These are phyloP conservation scores for Solanum etuberosum DNA, from an alignment of 257 asterid genomes.

Conservation along the genomic window DNA sequence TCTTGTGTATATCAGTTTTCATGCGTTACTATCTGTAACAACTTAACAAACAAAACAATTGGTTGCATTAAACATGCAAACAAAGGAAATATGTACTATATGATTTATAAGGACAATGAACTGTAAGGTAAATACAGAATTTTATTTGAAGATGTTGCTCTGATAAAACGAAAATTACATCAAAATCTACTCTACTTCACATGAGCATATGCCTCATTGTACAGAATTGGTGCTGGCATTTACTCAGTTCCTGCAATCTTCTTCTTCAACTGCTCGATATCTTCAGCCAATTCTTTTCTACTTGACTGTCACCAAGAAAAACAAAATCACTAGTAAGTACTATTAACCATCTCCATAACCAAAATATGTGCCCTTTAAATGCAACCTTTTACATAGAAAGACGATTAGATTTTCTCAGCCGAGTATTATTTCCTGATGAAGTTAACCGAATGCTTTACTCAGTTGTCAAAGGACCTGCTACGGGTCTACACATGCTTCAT, in stretches of 20 bases:
- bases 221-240: constrained; percentile 9
- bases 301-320: constrained; percentile 45
- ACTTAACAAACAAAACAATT: not conserved
- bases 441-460: not conserved
- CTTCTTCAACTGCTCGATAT: constrained; percentile 76
- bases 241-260: constrained; percentile 79
- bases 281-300: constrained; percentile 79
- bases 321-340: not conserved
- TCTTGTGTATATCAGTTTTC: not conserved
- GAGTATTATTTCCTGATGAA: not conserved
- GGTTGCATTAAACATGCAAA: not conserved
- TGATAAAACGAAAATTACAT: constrained; percentile 14
- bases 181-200: constrained; percentile 34
- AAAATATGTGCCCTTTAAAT: not conserved
- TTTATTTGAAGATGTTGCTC: constrained; percentile 15
- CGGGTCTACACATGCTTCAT: not conserved
- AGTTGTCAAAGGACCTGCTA: not conserved
- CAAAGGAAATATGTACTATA: not conserved
- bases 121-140: constrained; percentile 1
- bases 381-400: not conserved
- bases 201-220: constrained; percentile 25
- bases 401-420: not conserved
- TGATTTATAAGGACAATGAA: not conserved
- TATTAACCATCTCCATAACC: not conserved
- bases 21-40: not conserved